Conservation (phyloP, 2,329 filamentous ascomycete genomes). For the Alternaria postmessia region DNA sequence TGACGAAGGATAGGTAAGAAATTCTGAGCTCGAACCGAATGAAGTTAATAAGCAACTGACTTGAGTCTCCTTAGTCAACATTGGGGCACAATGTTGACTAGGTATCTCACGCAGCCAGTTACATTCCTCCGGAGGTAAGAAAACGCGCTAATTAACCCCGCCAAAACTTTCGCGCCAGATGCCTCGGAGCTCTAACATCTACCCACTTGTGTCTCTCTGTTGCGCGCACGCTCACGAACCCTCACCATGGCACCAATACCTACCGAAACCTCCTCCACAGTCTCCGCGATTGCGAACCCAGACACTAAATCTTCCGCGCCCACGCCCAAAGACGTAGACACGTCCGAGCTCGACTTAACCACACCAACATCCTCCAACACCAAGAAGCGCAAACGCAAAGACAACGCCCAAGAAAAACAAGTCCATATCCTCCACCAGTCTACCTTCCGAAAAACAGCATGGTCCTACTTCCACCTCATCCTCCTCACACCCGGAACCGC, state of each 20-base stretch:
- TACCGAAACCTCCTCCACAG: rapidly evolving
- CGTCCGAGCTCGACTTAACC: neutral
- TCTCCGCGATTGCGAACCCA: neutral
- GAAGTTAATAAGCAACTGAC: no score
- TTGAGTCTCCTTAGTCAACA: no score
- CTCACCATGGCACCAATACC: neutral
- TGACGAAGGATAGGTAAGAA: no score
- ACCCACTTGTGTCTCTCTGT: neutral
- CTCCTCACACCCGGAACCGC: constrained; percentile 35
- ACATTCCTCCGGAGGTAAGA: constrained; percentile 21
- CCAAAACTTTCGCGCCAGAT: constrained; percentile 30
- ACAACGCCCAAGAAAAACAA: constrained; percentile 9
- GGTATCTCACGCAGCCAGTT: neutral
- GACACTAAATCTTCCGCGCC: neutral
- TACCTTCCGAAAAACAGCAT: constrained; percentile 51
- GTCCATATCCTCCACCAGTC: constrained; percentile 40
- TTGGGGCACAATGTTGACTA: no score
- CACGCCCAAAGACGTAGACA: neutral
- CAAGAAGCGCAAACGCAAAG: constrained; percentile 25
- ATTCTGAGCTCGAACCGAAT: rapidly evolving
- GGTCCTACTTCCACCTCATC: constrained; percentile 55
- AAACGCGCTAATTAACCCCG: constrained; percentile 32
- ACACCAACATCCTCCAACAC: neutral
- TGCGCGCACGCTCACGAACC: neutral
- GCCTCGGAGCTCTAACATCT: neutral